Conservation (phyloP, 345 rosid genomes). For the Gossypium sturtianum region DNA sequence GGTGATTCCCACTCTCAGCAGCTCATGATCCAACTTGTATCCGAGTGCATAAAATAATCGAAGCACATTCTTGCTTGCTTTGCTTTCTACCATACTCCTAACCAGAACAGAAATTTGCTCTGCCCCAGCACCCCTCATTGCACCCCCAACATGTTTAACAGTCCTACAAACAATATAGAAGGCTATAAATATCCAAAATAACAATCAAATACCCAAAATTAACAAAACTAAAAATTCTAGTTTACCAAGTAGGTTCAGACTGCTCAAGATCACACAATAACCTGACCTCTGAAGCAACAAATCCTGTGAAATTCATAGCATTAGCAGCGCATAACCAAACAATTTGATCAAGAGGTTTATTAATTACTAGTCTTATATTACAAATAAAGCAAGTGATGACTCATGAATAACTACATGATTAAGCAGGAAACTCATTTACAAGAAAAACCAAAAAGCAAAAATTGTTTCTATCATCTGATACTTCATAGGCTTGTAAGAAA, state of each 20-base stretch:
- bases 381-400: background rate
- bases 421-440: background rate
- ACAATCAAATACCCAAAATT: background rate
- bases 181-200: background rate
- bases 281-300: conserved; percentile 68
- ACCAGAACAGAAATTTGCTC: conserved; percentile 87
- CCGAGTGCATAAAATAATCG: conserved; percentile 74
- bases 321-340: conserved; percentile 2
- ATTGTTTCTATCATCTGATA: background rate
- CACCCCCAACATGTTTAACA: conserved; percentile 87
- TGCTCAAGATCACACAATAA: conserved; percentile 88
- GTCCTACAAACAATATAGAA: conserved; percentile 39
- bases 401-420: background rate
- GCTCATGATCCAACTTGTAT: conserved; percentile 88
- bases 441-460: background rate
- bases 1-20: conserved; percentile 81
- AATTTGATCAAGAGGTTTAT: background rate
- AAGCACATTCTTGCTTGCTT: conserved; percentile 91
- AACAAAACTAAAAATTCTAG: background rate
- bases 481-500: background rate
- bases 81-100: conserved; percentile 79
- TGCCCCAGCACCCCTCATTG: conserved; percentile 89
- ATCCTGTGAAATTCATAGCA: conserved; percentile 33
- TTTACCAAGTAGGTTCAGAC: conserved; percentile 79
- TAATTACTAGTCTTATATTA: background rate